Evolutionary conservation across 352 stramenopile genomes (phyloP).

Genomic region (Peronospora tabacina): DNA sequence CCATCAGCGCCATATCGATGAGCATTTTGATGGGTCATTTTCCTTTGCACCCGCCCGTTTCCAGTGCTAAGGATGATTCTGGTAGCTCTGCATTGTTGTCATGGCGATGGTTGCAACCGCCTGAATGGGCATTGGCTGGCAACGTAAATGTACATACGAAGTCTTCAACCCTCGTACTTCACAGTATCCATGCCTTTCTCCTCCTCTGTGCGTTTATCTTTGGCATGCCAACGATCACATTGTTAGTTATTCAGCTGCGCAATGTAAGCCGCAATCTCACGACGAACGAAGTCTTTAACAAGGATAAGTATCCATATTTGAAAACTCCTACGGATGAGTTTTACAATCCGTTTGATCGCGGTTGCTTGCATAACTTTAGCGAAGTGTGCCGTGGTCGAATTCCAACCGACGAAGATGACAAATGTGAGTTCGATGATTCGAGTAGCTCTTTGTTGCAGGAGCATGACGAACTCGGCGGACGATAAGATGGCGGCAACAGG

Average conservation of each 20-base stretch:
- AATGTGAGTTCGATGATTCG: constrained; percentile 8
- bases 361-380: constrained; percentile 48
- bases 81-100: constrained; percentile 6
- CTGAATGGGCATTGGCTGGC: constrained; percentile 21
- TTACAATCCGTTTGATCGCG: constrained; percentile 68
- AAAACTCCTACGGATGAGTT: constrained; percentile 76
- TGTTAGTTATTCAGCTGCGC: constrained; percentile 60
- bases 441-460: constrained; percentile 19
- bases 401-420: constrained; percentile 13
- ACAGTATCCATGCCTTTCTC: constrained; percentile 44
- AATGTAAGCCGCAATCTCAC: constrained; percentile 70
- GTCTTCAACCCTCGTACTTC: constrained; percentile 39
- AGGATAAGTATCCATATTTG: constrained; percentile 82
- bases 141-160: constrained; percentile 5
- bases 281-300: constrained; percentile 86
- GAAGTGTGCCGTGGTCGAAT: constrained; percentile 38
- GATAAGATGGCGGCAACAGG: constrained; percentile 3
- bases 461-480: constrained; percentile 6
- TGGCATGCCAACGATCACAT: constrained; percentile 50
- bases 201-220: constrained; percentile 56
- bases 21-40: constrained; percentile 39
- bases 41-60: constrained; percentile 30
- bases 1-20: constrained; percentile 37
- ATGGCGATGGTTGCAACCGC: constrained; percentile 25
- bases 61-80: neutral